Conservation (phyloP, 129 eudicot species). For the Centaurea solstitialis region DNA sequence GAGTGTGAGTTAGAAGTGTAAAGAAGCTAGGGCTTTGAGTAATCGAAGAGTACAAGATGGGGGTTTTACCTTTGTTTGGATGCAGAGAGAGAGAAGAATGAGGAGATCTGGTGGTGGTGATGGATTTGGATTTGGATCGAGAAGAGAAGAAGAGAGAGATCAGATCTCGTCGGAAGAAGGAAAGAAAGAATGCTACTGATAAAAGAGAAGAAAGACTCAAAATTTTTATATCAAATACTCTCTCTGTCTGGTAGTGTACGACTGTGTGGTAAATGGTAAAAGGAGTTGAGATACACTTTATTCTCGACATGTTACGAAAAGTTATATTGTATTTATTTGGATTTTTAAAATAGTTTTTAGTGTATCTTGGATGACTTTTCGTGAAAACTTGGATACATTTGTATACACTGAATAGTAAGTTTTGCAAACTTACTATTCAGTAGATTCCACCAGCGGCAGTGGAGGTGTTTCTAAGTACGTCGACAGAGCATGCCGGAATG, state of each 20-base stretch:
- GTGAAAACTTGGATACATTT: too few relatives aligned
- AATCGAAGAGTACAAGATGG: neutral
- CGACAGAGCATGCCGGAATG: constrained; percentile 39
- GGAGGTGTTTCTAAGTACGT: constrained; percentile 35
- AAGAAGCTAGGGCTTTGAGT: constrained; percentile 20
- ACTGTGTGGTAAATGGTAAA: too few relatives aligned
- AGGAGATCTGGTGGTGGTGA: constrained; percentile 24
- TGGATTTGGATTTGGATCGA: too few relatives aligned
- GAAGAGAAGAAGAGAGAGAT: constrained; percentile 1
- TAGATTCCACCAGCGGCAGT: constrained; percentile 25
- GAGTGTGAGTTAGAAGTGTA: constrained; percentile 4
- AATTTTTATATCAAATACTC: neutral
- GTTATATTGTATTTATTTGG: too few relatives aligned
- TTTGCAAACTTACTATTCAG: too few relatives aligned
- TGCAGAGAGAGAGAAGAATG: neutral
- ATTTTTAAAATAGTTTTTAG: too few relatives aligned
- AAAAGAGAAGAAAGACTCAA: neutral
- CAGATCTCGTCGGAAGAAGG: constrained; percentile 23
- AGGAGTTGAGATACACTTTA: too few relatives aligned
- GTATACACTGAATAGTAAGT: too few relatives aligned
- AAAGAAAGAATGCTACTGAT: neutral
- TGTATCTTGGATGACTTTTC: too few relatives aligned
- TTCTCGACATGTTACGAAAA: too few relatives aligned
- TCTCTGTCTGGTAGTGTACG: too few relatives aligned
- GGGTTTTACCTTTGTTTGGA: constrained; percentile 11